Evolutionary conservation across 352 stramenopile genomes (phyloP), one percentile per base, ranked within the genome.

Genomic region (Phytophthora citricola): DNA sequence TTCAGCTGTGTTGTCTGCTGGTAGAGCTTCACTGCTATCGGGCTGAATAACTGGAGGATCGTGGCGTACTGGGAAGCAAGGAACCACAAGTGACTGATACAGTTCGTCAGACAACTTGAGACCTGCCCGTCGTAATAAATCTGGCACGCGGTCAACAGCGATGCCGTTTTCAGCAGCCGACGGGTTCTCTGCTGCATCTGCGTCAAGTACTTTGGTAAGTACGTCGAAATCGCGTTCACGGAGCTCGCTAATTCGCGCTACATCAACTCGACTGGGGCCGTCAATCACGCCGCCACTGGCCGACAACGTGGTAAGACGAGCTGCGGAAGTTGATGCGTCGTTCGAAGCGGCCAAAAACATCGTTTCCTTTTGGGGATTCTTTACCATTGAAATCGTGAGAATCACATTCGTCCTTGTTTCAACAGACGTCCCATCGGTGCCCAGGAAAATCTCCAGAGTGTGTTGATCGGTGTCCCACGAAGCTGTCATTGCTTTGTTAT

Each of bases 201-300:
- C 29, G 17, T 79, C 69, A 34, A 83, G 75, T 0, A 73, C 71
- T 31, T 62, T 70, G 5, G 60, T 75, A 7, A 83, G 67, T 9
- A 77, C 22, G 4, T 71, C 56, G 55, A 87, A 91, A 34, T 92
- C 83, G n/a, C 40, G 58, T 46, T 87, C 78, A 3, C 81, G 73
- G 0, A 93, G 71, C 38, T 90, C 75, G 38, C 82, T 92, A 56
- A 91, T 93, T 3, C 70, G 59, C 1, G 85, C 69, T n/a, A 92
- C 71, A 31, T 90, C 76, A 15, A 93, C 55, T 43, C 61, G 77
- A 14, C 48, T 78, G 0, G 85, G 85, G 0, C 83, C 85, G 58
- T 92, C 81, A 34, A 93, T 81, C 24, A 92, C 83, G 5, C 79
- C 74, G 8, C 76, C 78, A 53, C 58, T 79, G 5, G 68, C 24